Conservation (phyloP, 2,329 filamentous ascomycete genomes). For the Xylaria sp. region DNA sequence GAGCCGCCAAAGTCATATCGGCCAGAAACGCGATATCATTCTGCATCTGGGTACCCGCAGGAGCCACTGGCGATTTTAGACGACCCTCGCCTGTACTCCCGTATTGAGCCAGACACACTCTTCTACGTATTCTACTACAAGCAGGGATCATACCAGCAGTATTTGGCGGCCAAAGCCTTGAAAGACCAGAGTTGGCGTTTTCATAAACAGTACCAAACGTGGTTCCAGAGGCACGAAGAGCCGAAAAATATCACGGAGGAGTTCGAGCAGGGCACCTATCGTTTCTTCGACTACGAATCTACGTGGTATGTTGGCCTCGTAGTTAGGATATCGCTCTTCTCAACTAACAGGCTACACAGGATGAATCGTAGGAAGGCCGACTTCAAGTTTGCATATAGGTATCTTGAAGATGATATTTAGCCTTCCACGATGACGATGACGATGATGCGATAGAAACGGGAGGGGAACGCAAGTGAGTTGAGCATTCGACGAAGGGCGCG, state of each 20-base stretch:
- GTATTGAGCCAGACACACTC: conserved; percentile 92
- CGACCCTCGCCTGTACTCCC: conserved; percentile 82
- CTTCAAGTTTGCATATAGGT: conserved; percentile 98
- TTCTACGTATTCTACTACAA: conserved; percentile 99
- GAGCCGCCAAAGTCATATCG: conserved; percentile 85
- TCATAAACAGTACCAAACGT: conserved; percentile 99
- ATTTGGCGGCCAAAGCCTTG: conserved; percentile 91
- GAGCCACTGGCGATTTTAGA: conserved; percentile 92
- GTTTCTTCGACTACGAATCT: conserved; percentile 99
- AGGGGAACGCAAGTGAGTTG: background rate
- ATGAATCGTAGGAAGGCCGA: conserved; percentile 98
- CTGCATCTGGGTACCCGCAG: conserved; percentile 84
- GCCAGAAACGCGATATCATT: conserved; percentile 78
- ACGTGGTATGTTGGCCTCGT: conserved; percentile 76
- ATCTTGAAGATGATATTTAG: conserved; percentile 89
- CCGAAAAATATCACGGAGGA: conserved; percentile 98
- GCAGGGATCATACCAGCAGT: conserved; percentile 94
- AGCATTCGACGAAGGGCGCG: background rate
- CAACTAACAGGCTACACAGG: conserved; percentile 57
- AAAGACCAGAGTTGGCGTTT: conserved; percentile 99
- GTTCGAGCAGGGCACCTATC: conserved; percentile 97
- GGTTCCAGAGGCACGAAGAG: conserved; percentile 98
- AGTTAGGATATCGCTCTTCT: background rate
- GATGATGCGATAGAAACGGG: conserved; percentile 1
- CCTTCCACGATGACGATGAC: background rate